phyloP scores from a whole-genome alignment of 2,329 filamentous ascomycete species.

The Fusarium buxicola region DNA sequence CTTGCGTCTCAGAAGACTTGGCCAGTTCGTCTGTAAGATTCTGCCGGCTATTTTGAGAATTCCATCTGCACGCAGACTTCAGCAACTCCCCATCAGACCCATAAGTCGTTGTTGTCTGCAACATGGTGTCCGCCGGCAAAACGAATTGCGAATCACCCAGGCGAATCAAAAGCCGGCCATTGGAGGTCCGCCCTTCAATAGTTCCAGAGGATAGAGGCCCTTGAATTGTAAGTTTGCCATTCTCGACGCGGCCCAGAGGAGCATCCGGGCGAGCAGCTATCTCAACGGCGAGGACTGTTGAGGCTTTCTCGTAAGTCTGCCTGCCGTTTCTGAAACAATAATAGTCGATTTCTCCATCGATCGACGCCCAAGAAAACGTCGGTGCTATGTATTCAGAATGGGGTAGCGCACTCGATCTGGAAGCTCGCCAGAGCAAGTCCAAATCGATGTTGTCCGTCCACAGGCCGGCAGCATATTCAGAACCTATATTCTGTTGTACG shows the following conservation, averaged over 20 bases:
- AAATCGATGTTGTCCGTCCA: conserved; percentile 45
- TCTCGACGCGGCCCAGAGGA: conserved; percentile 27
- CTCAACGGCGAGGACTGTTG: conserved; percentile 23
- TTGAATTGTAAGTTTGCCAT: conserved; percentile 15
- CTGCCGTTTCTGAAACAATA: conserved; percentile 39
- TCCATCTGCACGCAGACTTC: conserved; percentile 25
- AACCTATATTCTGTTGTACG: conserved; percentile 34
- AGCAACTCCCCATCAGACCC: background rate
- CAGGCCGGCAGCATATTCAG: conserved; percentile 47
- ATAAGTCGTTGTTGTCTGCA: conserved; percentile 7
- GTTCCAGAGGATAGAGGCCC: conserved; percentile 20
- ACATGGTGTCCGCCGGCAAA: conserved; percentile 19
- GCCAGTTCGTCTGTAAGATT: background rate
- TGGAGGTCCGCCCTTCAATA: background rate
- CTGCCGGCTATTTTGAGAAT: background rate
- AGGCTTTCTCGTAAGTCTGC: conserved; percentile 20
- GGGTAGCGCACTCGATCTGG: no score
- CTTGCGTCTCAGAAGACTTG: background rate
- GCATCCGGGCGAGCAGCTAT: conserved; percentile 12
- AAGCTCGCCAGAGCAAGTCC: conserved; percentile 38
- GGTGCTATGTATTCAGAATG: conserved; percentile 31
- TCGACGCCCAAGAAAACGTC: conserved; percentile 43
- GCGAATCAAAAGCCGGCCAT: conserved; percentile 7
- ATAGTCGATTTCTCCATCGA: conserved; percentile 42
- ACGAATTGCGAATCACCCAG: background rate